A percentile compares a stretch with the other conserved stretches of the same genome.
These are phyloP conservation scores for Pseudogymnoascus sp. DNA, from an alignment of 2,329 filamentous ascomycete genomes.

Conservation along the genomic window DNA sequence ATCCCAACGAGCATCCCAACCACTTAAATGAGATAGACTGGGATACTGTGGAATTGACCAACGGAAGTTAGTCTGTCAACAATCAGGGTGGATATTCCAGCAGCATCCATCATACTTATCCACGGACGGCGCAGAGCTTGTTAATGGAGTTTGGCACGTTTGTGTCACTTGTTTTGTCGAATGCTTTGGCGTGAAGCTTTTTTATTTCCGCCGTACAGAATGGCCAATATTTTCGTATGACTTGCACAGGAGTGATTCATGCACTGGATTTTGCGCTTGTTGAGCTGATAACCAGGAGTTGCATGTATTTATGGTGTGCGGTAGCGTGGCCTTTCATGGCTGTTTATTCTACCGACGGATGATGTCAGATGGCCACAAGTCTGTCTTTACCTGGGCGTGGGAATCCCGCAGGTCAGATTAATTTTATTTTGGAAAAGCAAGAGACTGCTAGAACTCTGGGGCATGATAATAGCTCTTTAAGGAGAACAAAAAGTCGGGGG, in stretches of 20 bases:
- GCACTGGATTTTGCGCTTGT: not conserved
- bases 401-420: not conserved
- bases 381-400: not conserved
- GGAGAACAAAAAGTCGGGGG: not conserved
- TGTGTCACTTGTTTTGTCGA: not conserved
- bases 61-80: not conserved
- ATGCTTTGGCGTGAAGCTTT: not conserved
- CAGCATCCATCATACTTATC: not conserved
- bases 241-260: not conserved
- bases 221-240: not conserved
- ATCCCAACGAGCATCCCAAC: slow-evolving; percentile 19
- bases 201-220: not conserved
- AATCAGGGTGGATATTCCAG: not conserved
- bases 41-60: not conserved
- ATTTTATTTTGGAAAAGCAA: not conserved
- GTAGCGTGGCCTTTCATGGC: not conserved
- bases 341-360: not conserved
- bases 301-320: not conserved
- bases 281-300: not conserved
- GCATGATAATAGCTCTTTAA: not conserved
- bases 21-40: not conserved
- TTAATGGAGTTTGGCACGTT: not conserved
- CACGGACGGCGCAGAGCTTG: not conserved
- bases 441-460: not conserved
- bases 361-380: not conserved